Evolutionary conservation across 192 early-diverging fungal species (phyloP), one percentile per base, ranked within the genome.

Genomic region (Coemansia sp.): DNA sequence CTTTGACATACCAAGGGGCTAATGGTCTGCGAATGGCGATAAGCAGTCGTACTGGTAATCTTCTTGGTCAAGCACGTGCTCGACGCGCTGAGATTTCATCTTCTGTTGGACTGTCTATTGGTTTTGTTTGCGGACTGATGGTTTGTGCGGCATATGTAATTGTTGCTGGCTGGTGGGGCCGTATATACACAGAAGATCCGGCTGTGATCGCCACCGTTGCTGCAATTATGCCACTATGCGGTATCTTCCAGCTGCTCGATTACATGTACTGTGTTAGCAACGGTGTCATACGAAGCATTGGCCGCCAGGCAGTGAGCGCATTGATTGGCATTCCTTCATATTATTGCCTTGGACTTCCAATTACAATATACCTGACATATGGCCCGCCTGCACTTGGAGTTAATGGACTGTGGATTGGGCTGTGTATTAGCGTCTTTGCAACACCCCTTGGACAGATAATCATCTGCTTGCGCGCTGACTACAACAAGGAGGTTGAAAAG

Each of bases 161-260:
- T 5, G 74, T 75, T 32, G 69, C 73, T 41, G 46, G 65, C 59
- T 77, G 78, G 83, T 85, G 83, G 83, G 84, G 85, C 18, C 68
- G 52, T 40, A 45, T 92, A 36, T 92, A 91, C 70, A 90, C 89
- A 15, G 67, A 84, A 37, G 91, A 96, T 67, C 65, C 69, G 0
- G 85, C 84, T 0, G 90, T 99, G 12, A 79, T 93, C 51, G 71
- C 62, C 7, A 70, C 90, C 6, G 93, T 95, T 4, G 89, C 93
- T 1, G 68, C 63, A 48, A 84, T 95, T n/a, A 77, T 97, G 75
- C 95, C 95, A 0, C 66, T 93, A 10, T 90, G 84, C 36, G 94
- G 92, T 0, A 32, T 90, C 26, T 93, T 89, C 76, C 91, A 94
- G 69, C 67, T 80, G 60, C 41, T 66, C 1, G 91, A 93, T 67